A percentile compares a stretch with the other conserved stretches of the same genome.
phyloP scores from a whole-genome alignment of 2,329 filamentous ascomycete genomes.

The Tympanopsis confertula region DNA sequence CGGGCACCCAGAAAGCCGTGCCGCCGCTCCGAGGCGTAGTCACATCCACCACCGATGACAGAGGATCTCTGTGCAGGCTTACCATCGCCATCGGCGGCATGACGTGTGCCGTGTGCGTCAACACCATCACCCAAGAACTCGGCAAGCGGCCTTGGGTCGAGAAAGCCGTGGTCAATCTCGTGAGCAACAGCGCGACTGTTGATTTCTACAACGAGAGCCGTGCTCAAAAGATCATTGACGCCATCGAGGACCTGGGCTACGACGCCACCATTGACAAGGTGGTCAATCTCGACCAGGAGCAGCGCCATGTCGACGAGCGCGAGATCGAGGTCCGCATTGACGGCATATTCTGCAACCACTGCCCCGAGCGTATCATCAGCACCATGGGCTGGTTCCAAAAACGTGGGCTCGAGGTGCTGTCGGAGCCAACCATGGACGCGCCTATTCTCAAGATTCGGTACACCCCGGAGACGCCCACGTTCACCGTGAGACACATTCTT shows the following conservation, averaged over 20 bases:
- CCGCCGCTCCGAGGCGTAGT: too few species aligned
- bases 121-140: conserved; percentile 48
- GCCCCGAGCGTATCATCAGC: conserved; percentile 44
- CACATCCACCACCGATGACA: too few species aligned
- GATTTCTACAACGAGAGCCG: conserved; percentile 37
- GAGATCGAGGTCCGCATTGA: conserved; percentile 55
- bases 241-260: conserved; percentile 53
- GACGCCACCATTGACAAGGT: conserved; percentile 47
- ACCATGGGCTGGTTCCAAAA: conserved; percentile 40
- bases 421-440: conserved; percentile 40
- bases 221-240: conserved; percentile 33
- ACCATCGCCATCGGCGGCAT: conserved; percentile 63
- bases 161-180: conserved; percentile 48
- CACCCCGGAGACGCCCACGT: conserved; percentile 48
- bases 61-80: too few species aligned
- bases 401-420: conserved; percentile 36
- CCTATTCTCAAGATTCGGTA: conserved; percentile 66
- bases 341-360: conserved; percentile 67
- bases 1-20: too few species aligned
- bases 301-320: conserved; percentile 23
- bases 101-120: conserved; percentile 61
- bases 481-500: conserved; percentile 70
- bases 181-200: conserved; percentile 55
- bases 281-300: conserved; percentile 18
- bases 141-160: conserved; percentile 44